Percentiles rank a stretch among this genome's conserved stretches.
These are phyloP conservation scores for Talaromyces adpressus DNA, from an alignment of 495 filamentous ascomycete genomes.

Conservation along the genomic window DNA sequence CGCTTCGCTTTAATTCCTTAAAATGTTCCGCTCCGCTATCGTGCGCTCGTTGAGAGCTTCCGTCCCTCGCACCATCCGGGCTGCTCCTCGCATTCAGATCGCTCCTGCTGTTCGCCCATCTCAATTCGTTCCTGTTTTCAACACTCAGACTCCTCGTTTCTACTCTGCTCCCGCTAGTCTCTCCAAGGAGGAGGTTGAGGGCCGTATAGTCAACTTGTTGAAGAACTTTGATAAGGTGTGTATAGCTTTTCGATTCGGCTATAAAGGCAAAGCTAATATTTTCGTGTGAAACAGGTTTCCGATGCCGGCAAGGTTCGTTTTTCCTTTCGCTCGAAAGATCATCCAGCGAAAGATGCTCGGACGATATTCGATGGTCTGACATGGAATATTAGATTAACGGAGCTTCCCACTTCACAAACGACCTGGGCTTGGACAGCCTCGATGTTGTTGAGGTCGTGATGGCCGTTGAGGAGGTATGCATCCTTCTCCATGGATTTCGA, in stretches of 20 bases:
- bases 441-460: slow-evolving; percentile 99
- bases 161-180: slow-evolving; percentile 80
- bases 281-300: slow-evolving; percentile 49
- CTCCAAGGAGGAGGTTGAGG: slow-evolving; percentile 76
- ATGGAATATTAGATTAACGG: slow-evolving; percentile 58
- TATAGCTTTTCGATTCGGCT: slow-evolving; percentile 8
- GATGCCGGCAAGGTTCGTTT: slow-evolving; percentile 65
- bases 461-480: slow-evolving; percentile 95
- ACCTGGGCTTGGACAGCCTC: slow-evolving; percentile 91
- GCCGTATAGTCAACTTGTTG: slow-evolving; percentile 85
- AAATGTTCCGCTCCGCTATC: slow-evolving; percentile 81
- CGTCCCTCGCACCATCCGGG: slow-evolving; percentile 49
- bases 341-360: not conserved
- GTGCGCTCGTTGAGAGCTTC: slow-evolving; percentile 56
- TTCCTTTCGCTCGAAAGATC: slow-evolving; percentile 1
- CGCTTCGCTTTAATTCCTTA: slow-evolving; percentile 22
- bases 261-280: slow-evolving; percentile 11
- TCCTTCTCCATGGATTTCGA: slow-evolving; percentile 14
- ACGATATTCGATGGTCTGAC: slow-evolving; percentile 5
- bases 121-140: slow-evolving; percentile 41
- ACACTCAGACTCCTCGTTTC: slow-evolving; percentile 59
- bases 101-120: slow-evolving; percentile 42
- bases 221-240: slow-evolving; percentile 96
- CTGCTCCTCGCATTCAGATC: slow-evolving; percentile 48
- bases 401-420: slow-evolving; percentile 85